Evolutionary conservation across 768 basidiomycete species (phyloP).

Genomic region (Mycena vitilis): DNA sequence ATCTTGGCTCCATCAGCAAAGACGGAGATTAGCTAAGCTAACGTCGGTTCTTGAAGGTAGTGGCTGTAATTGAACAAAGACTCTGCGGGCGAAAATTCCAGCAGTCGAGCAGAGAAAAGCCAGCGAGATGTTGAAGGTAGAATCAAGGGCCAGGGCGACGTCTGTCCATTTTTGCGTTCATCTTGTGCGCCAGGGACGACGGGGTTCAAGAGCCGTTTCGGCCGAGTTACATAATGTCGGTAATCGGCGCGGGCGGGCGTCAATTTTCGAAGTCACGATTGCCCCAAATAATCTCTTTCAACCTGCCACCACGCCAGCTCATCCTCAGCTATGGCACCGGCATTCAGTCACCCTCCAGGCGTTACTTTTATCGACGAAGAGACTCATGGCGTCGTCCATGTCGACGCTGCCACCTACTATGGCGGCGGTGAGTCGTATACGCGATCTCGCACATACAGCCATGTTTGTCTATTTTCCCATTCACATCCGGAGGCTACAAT

Average conservation of each 20-base stretch:
- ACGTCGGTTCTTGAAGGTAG: no score
- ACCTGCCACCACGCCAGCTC: constrained; percentile 26
- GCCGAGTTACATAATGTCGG: constrained; percentile 1
- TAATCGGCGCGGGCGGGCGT: not conserved
- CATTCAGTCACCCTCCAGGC: constrained; percentile 70
- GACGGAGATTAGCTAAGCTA: no score
- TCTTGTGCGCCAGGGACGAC: not conserved
- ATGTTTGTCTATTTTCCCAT: constrained; percentile 58
- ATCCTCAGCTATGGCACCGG: constrained; percentile 66
- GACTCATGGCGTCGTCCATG: constrained; percentile 59
- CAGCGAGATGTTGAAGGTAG: not conserved
- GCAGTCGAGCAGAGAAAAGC: not conserved
- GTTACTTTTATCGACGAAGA: constrained; percentile 77
- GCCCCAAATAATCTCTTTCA: constrained; percentile 17
- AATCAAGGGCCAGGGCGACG: not conserved
- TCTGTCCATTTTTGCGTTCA: no score
- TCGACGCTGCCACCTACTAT: constrained; percentile 86
- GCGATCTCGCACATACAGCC: constrained; percentile 89
- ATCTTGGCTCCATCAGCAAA: no score
- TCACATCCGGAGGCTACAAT: constrained; percentile 24
- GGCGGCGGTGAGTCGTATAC: constrained; percentile 82
- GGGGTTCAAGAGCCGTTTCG: not conserved
- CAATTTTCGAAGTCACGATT: not conserved
- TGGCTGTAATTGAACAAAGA: no score
- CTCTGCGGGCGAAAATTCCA: no score